Base-by-base conservation (phyloP, 1,139 yeast genomes). In the Arxiozyma bovina region DNA sequence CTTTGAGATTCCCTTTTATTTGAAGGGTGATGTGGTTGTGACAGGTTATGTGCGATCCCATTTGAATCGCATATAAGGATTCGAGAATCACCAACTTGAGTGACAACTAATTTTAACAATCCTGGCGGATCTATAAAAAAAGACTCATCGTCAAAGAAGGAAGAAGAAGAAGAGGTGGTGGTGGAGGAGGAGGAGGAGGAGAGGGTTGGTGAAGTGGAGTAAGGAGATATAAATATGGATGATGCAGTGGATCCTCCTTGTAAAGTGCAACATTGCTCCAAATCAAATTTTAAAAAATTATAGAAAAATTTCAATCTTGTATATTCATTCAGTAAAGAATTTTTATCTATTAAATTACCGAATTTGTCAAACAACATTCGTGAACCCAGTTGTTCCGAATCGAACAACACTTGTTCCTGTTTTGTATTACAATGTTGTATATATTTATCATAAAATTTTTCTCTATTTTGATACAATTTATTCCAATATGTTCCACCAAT, bases 71-170 rank as follows among this genome's bases (percentile, higher is more conserved):
- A 87, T 25, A 93, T 65, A 6, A 93, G 78, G n/a, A 96, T 91
- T 60, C 88, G 78, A 3, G 97, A 87, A 67, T 93, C 99, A 3
- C 99, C 99, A n/a, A 91, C 85, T 67, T 93, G 99, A 1, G 95
- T 93, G 23, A 91, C 80, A 0, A 88, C 78, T 45, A 93, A 70
- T 62, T 82, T 82, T 38, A 89, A 77, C 20, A 87, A 74, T n/a
- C 88, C 84, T 25, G 77, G 74, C 21, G 84, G 79, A 59, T 84
- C 82, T 75, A 93, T 58, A 46, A 93, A 72, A 79, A 90, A 63
- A 78, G 82, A 60, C 50, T 69, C 67, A 56, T 74, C 70, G 53
- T 48, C 75, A 79, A 65, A 4, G 40, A 34, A 34, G 40, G 40
- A 34, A 15, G 40, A 15, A 8, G 40, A 34, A 15, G 40, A 15